A percentile compares a stretch with the other conserved stretches of the same genome.
phyloP scores from a whole-genome alignment of 2,329 filamentous ascomycete species.

The Thermochaetoides dissita region DNA sequence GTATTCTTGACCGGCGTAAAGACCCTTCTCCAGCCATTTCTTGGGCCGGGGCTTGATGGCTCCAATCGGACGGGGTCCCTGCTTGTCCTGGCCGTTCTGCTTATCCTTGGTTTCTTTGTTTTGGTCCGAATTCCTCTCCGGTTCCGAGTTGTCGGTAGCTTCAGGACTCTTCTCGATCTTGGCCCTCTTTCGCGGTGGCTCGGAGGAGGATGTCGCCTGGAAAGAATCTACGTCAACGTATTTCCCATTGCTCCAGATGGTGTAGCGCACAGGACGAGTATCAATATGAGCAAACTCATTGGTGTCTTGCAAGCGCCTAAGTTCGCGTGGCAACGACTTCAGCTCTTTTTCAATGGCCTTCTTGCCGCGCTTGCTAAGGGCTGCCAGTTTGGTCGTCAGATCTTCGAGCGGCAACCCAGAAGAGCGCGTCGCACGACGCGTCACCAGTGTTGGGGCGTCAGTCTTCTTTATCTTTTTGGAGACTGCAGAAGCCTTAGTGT shows the following conservation, averaged over 20 bases:
- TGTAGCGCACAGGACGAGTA: constrained; percentile 40
- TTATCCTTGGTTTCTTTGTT: constrained; percentile 12
- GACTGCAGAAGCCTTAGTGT: background rate
- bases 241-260: constrained; percentile 53
- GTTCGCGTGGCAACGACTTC: constrained; percentile 39
- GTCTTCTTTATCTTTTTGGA: constrained; percentile 19
- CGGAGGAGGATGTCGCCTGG: constrained; percentile 23
- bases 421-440: constrained; percentile 31
- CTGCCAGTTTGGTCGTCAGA: constrained; percentile 33
- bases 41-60: constrained; percentile 41
- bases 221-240: constrained; percentile 32
- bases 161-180: constrained; percentile 10
- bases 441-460: constrained; percentile 14
- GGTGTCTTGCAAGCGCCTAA: constrained; percentile 46
- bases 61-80: constrained; percentile 19
- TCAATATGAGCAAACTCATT: constrained; percentile 49
- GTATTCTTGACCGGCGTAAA: constrained; percentile 70
- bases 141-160: constrained; percentile 14
- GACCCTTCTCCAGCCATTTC: constrained; percentile 66
- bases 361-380: constrained; percentile 46
- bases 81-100: background rate
- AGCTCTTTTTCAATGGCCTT: constrained; percentile 37
- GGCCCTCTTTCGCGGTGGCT: constrained; percentile 23
- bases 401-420: constrained; percentile 29
- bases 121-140: constrained; percentile 12